Base-by-base conservation (phyloP, 768 basidiomycete species). In the Neoboletus subvelutipes region DNA sequence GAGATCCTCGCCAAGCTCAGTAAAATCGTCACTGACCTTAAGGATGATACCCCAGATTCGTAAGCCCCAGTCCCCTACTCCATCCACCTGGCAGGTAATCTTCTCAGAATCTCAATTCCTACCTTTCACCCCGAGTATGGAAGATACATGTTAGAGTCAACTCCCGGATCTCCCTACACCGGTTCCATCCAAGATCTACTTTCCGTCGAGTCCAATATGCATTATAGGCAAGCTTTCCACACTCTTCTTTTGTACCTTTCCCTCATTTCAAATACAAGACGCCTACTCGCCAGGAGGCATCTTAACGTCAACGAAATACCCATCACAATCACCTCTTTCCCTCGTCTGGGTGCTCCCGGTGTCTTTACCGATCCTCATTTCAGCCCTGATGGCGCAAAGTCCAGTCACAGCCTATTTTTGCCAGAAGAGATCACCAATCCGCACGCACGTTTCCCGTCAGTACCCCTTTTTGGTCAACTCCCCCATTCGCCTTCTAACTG, bases 61-160 rank as follows among this genome's bases (percentile, higher is more conserved):
- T 89, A 71, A 63, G 86, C 74, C 24, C 24, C 28, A 20, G 52
- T 55, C 29, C 42, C 36, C 46, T 55, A 10, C 39, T 36, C 4
- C 42, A 22, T 49, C 22, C 26, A 31, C 24, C 42, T 48, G 29
- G 33, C 12, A 15, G 13, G 46, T 40, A 49, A 61, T 52, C 34
- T 45, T 45, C 58, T 37, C 57, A 93, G 89, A 37, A 76, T 85
- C 43, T 78, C 85, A 3, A 83, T 93, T 26, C 97, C 97, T 2
- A 90, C 87, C 13, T 98, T 95, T 68, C 97, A 98, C 69, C 96
- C 96, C 18, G 97, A 99, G 73, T 99, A 98, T 76, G 97, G 97
- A 40, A 83, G 95, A 39, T 98, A 92, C 77, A 99, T 99, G 97
- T 81, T 99, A 51, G 97, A 99, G 71, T 94, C 94, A 3, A 99